Percentiles rank a stretch among this genome's conserved stretches.
Evolutionary conservation across 768 basidiomycete species (phyloP).

Genomic region (Artomyces pyxidatus): DNA sequence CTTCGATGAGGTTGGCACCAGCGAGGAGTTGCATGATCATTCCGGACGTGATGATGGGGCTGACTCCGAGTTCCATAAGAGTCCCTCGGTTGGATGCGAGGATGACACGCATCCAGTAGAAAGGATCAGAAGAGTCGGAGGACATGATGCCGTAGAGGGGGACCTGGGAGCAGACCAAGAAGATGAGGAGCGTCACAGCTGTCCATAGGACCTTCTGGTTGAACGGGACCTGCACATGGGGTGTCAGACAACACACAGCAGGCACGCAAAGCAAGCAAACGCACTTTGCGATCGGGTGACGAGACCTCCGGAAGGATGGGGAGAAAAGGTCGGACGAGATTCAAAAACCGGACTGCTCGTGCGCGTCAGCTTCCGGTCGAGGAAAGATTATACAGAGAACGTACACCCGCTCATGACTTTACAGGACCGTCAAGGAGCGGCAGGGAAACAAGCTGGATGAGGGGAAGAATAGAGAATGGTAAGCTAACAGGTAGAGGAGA

Average conservation of each 20-base stretch:
- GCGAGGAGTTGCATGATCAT: slow-evolving; percentile 99
- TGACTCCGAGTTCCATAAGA: slow-evolving; percentile 98
- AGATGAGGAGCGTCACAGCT: slow-evolving; percentile 96
- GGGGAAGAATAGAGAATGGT: background rate
- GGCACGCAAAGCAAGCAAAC: slow-evolving; percentile 13
- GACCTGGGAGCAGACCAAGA: slow-evolving; percentile 98
- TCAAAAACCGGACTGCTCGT: slow-evolving; percentile 85
- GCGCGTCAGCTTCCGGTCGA: background rate
- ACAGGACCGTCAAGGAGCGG: slow-evolving; percentile 19
- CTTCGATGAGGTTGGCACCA: slow-evolving; percentile 94
- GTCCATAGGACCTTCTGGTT: slow-evolving; percentile 99
- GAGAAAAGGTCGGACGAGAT: slow-evolving; percentile 96
- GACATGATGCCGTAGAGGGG: slow-evolving; percentile 99
- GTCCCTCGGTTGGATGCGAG: slow-evolving; percentile 97
- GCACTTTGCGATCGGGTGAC: slow-evolving; percentile 93
- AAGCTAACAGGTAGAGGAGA: background rate
- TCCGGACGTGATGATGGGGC: slow-evolving; percentile 93
- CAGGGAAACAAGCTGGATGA: slow-evolving; percentile 14
- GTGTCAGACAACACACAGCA: slow-evolving; percentile 3
- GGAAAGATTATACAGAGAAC: slow-evolving; percentile 22
- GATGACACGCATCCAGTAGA: slow-evolving; percentile 99
- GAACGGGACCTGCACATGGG: slow-evolving; percentile 71
- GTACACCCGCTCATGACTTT: slow-evolving; percentile 73
- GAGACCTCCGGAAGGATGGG: slow-evolving; percentile 95
- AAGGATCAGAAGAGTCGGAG: slow-evolving; percentile 96